A percentile compares a stretch with the other conserved stretches of the same genome.
phyloP scores from a whole-genome alignment of 2,329 filamentous ascomycete genomes.

The Sporothrix protearum region DNA sequence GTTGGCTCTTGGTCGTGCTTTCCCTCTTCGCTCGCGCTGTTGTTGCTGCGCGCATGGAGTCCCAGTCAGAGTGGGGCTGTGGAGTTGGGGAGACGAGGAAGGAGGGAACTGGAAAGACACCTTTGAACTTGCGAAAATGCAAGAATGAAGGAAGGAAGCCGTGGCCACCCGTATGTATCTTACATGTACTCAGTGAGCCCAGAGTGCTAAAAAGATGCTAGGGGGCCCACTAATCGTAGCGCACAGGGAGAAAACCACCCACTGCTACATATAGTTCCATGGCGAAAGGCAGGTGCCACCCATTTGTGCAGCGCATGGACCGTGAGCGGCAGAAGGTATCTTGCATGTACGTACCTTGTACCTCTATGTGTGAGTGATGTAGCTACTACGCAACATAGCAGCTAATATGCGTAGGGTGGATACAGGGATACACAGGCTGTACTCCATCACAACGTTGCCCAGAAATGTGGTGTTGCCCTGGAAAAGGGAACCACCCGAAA shows the following conservation, averaged over 20 bases:
- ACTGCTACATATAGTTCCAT: slow-evolving; percentile 7
- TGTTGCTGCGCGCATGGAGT: slow-evolving; percentile 16
- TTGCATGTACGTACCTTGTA: background rate
- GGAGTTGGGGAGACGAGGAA: background rate
- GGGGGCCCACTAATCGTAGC: slow-evolving; percentile 14
- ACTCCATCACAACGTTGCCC: background rate
- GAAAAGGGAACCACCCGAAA: slow-evolving; percentile 19
- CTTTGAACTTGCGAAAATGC: background rate
- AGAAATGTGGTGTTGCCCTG: slow-evolving; percentile 14
- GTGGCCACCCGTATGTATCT: too few relatives aligned
- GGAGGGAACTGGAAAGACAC: slow-evolving; percentile 11
- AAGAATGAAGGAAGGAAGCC: slow-evolving; percentile 1
- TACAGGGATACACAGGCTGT: background rate
- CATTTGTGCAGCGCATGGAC: slow-evolving; percentile 12
- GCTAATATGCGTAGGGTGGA: background rate
- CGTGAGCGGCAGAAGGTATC: background rate
- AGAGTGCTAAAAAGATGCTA: background rate
- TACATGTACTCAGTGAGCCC: too few relatives aligned
- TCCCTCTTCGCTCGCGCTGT: slow-evolving; percentile 5
- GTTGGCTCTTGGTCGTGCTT: background rate
- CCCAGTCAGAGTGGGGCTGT: slow-evolving; percentile 10
- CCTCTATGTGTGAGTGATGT: background rate
- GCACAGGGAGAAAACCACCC: slow-evolving; percentile 14
- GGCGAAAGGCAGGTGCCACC: slow-evolving; percentile 12
- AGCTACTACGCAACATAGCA: background rate